Base-by-base conservation (phyloP, 805 yeast species). In the Ogataea angusta region DNA sequence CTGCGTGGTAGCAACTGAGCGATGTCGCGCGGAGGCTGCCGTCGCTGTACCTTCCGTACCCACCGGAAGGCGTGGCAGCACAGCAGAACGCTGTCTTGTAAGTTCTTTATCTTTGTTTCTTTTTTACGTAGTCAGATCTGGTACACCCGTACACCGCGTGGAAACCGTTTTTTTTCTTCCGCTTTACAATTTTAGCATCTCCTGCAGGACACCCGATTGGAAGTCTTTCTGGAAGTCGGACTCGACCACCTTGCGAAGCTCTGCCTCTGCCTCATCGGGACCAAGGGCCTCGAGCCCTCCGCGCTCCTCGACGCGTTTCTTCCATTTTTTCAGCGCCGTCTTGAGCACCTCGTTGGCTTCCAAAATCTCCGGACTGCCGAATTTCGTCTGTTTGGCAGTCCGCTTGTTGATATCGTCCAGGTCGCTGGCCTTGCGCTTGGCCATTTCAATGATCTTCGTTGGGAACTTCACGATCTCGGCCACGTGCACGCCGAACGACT, bases 401-500 rank as follows among this genome's bases (percentile, higher is more conserved):
- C 49, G 53, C 6, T 49, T 67, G 17, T 42, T 47, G 30, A 47
- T 38, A 42, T 78, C 85, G 60, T 87, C 95, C 38, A 93, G 70
- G 56, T 93, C 98, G 5, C 75, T 69, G 0, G 97, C 95, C 61
- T 91, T 91, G 46, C 98, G 76, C 58, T 91, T 93, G 7, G 99
- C 96, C 98, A 93, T 93, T 42, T 78, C 75, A 34, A 93, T 80
- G 36, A 93, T 93, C 62, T 93, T 93, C 17, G 70, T 67, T 2
- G 98, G 99, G 63, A 93, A 93, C 51, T 86, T 84, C 14, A 91
- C 98, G 22, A 91, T 80, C 63, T 93, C 97, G 0, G 98, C 98
- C 33, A 93, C 99, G 60, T 93, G 95, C 34, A 93, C 90, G 64
- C 99, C 99, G 66, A 93, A 93, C 0, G 97, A 89, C 62, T 90